Evolutionary conservation across 176 grass and related monocot genomes (phyloP).

Genomic region (Rhynchospora pubera): DNA sequence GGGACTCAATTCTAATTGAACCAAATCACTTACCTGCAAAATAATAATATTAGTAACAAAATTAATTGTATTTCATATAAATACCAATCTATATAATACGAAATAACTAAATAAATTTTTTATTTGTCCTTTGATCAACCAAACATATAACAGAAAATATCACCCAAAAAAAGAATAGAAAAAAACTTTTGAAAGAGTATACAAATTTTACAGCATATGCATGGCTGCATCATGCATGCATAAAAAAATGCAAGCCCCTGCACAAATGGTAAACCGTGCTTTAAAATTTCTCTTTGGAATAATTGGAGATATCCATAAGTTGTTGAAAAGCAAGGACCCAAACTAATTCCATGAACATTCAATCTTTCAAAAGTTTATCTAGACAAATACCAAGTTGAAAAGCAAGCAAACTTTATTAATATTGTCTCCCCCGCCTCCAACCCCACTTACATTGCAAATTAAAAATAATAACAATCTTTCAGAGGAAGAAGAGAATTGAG

Average conservation of each 20-base stretch:
- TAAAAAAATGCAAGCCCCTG: neutral
- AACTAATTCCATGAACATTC: neutral
- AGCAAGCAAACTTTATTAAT: slow-evolving; percentile 5
- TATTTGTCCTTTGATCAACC: neutral
- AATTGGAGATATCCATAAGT: neutral
- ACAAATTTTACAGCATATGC: neutral
- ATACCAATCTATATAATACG: neutral
- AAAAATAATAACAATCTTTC: neutral
- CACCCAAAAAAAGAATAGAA: too few species aligned
- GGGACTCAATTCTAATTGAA: slow-evolving; percentile 43
- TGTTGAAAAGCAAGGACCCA: neutral
- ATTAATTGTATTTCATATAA: neutral
- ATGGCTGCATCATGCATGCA: neutral
- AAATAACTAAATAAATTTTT: neutral
- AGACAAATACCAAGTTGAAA: slow-evolving; percentile 1
- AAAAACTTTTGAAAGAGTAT: too few species aligned
- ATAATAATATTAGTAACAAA: slow-evolving; percentile 24
- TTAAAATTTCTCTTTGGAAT: neutral
- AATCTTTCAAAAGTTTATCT: neutral
- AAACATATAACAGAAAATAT: neutral
- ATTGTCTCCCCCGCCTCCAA: neutral
- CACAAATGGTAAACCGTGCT: neutral
- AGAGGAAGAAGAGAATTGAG: slow-evolving; percentile 1
- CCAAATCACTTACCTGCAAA: slow-evolving; percentile 58
- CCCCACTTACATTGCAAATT: neutral